Conservation (phyloP, 179 eudicot species). For the Camellia oleifera region DNA sequence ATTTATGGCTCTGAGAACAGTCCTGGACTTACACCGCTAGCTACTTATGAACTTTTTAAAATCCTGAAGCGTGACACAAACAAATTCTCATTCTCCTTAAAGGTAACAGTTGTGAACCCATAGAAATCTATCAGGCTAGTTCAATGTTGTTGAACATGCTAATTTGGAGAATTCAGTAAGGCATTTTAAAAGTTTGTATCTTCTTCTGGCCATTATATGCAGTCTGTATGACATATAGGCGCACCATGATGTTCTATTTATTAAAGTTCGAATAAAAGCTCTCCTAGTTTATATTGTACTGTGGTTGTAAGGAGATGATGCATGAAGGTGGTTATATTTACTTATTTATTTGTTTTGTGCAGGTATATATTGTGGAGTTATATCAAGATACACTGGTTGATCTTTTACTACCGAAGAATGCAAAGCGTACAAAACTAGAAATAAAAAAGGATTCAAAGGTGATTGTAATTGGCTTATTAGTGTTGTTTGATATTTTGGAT, state of each 20-base stretch:
- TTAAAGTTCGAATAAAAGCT: neutral
- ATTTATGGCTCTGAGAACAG: conserved; percentile 76
- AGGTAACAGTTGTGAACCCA: conserved; percentile 41
- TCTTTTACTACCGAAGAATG: conserved; percentile 76
- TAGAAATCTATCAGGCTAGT: neutral
- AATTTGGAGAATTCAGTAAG: neutral
- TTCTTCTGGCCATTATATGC: neutral
- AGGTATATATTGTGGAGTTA: conserved; percentile 95
- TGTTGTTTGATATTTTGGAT: neutral
- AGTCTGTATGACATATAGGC: neutral
- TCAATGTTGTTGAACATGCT: neutral
- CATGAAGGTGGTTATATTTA: neutral
- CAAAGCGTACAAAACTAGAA: conserved; percentile 70
- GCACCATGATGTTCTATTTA: neutral
- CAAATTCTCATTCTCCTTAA: conserved; percentile 77
- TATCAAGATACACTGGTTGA: conserved; percentile 95
- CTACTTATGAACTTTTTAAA: conserved; percentile 86
- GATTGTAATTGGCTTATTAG: conserved; percentile 4
- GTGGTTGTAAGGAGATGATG: neutral
- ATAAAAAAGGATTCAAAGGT: conserved; percentile 99
- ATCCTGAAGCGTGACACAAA: conserved; percentile 71
- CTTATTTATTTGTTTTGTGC: conserved; percentile 13
- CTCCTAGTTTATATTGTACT: neutral
- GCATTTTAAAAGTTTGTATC: neutral
- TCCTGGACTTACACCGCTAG: conserved; percentile 95